Base-by-base conservation (phyloP, 2,329 filamentous ascomycete genomes). In the Aspergillus brunneoviolaceus region DNA sequence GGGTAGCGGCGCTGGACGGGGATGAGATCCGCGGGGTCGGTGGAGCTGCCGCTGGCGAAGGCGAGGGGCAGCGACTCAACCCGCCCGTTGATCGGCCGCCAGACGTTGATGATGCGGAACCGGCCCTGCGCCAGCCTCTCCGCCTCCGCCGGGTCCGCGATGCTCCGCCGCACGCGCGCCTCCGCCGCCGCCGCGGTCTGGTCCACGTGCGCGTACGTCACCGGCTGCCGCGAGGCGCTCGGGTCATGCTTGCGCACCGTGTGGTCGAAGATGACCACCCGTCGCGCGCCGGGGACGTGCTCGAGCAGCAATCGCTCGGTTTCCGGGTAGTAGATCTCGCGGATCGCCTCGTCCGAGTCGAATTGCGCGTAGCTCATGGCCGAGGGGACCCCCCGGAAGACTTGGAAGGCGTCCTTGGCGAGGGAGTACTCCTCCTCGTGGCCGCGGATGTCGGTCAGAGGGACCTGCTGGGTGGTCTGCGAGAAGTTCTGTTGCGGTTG, bases 41-140 rank as follows among this genome's bases (percentile, higher is more conserved):
- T 55, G 3, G 62, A 60, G 10, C 39, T 14, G 19, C 81, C 82
- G 5, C 85, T 82, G 0, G 86, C 85, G 55, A 87, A 82, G 0
- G 81, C 84, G 2, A 88, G 77, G 2, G 87, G 86, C 25, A 77
- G 81, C 0, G 80, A 78, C 58, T 85, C 82, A 0, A 87, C 83
- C 2, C 82, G 80, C 0, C 81, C 84, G 51, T 85, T 87, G 19
- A 88, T 74, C 0, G 87, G 87, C 0, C 90, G 83, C 92, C 92
- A 96, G 51, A 96, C 88, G 67, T 96, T 96, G 74, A 96, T 85
- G 70, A 96, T 91, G 61, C 92, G 85, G 75, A 91, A 92, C 2
- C 92, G 86, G 1, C 60, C 58, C 1, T 39, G 11, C 11, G 94
- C 83, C 0, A 94, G 79, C 58, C 76, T 70, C 4, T 88, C 87